Evolutionary conservation across 495 filamentous ascomycete species (phyloP).

Genomic region (Hypoxylon trugodes): DNA sequence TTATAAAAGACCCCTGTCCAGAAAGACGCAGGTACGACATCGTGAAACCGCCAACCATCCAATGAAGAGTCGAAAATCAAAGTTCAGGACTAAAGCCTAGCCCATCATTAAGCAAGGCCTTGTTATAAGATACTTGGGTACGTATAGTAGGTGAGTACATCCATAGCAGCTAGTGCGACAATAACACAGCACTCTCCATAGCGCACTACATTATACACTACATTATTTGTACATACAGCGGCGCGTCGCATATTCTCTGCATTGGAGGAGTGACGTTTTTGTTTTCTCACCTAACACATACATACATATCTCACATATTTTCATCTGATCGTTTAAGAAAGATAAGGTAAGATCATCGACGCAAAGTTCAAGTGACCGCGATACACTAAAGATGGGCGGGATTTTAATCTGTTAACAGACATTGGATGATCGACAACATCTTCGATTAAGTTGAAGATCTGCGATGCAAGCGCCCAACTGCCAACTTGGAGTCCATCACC

Average conservation of each 20-base stretch:
- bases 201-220: no score
- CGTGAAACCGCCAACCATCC: slow-evolving; percentile 43
- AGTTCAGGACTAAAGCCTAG: no score
- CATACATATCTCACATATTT: slow-evolving; percentile 5
- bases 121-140: no score
- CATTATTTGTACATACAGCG: no score
- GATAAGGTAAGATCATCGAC: slow-evolving; percentile 17
- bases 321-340: slow-evolving; percentile 17
- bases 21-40: slow-evolving; percentile 46
- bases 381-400: slow-evolving; percentile 7
- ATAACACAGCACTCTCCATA: no score
- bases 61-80: slow-evolving; percentile 15
- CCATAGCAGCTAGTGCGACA: slow-evolving; percentile 28
- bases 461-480: slow-evolving; percentile 28
- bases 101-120: no score
- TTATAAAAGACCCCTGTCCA: slow-evolving; percentile 36
- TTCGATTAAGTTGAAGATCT: slow-evolving; percentile 41
- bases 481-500: background rate
- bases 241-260: slow-evolving; percentile 25
- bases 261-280: background rate
- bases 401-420: slow-evolving; percentile 15
- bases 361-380: slow-evolving; percentile 28
- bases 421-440: slow-evolving; percentile 19
- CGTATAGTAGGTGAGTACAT: no score
- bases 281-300: no score